Evolutionary conservation across 2,329 filamentous ascomycete species (phyloP), one percentile per base, ranked within the genome.

Genomic region (Rhytidhysteron rufulum): DNA sequence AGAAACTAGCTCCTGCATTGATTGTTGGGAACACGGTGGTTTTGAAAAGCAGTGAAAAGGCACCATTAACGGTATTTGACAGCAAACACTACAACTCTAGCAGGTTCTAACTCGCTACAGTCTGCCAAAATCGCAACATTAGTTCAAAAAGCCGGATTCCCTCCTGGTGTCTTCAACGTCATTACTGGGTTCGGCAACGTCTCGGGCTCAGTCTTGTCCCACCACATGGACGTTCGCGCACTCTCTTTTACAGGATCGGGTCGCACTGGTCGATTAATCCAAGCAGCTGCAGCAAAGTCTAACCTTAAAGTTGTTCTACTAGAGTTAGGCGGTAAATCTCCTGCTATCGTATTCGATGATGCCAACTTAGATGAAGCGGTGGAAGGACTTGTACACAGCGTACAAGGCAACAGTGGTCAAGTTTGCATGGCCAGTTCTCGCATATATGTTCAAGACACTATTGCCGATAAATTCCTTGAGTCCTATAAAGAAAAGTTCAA

Each of bases 281-380:
- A 83, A 49, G 57, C 54, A 66, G 69, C 73, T 42, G 79, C 85
- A 37, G 86, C 83, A 30, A 87, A 85, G 4, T 86, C 85, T 51
- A 88, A 91, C 57, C 85, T 88, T 53, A 91, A 93, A 75, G 83
- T 86, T 55, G 86, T 90, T 16, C 86, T 89, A 69, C 86, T 88
- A 58, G 91, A 93, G 68, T 72, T 93, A 41, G 87, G 87, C 22
- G 87, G 87, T 53, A 93, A 93, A 75, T 91, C 91, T 71, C 87
- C 91, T 58, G 86, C 86, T 10, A 83, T 85, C 31, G 79, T 91
- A 17, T 78, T 91, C 54, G 86, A 91, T 60, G 87, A 88, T 36
- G 87, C 87, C 17, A 88, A 80, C 49, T 70, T 91, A 16, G 75
- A 90, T 19, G 85, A 89, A 55, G 86, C 87, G 30, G 78, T 86